Evolutionary conservation across 306 rosid species (phyloP).

Genomic region (Citrullus mucosospermus): DNA sequence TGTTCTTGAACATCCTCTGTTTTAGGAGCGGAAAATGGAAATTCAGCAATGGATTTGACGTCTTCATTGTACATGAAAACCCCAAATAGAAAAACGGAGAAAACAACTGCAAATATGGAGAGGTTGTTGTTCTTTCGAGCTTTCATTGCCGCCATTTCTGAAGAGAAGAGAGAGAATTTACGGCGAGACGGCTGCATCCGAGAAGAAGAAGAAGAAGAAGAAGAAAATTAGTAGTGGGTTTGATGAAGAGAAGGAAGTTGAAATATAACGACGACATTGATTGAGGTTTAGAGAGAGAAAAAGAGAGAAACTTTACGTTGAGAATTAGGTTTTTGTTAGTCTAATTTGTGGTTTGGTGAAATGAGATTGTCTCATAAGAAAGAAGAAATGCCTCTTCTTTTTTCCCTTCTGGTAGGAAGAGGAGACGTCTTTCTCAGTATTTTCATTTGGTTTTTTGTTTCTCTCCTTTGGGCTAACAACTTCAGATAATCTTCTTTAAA

Average conservation of each 20-base stretch:
- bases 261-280: slow-evolving; percentile 29
- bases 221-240: slow-evolving; percentile 4
- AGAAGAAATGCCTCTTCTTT: slow-evolving; percentile 10
- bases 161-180: slow-evolving; percentile 25
- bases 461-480: background rate
- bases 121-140: slow-evolving; percentile 44
- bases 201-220: slow-evolving; percentile 10
- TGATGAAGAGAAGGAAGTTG: slow-evolving; percentile 1
- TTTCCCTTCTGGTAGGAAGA: slow-evolving; percentile 37
- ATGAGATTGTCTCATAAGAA: slow-evolving; percentile 39
- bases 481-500: background rate
- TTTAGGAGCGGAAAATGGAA: slow-evolving; percentile 43
- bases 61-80: slow-evolving; percentile 75
- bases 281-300: background rate
- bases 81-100: slow-evolving; percentile 62
- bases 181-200: slow-evolving; percentile 45
- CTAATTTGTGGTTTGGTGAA: slow-evolving; percentile 54
- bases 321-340: slow-evolving; percentile 26
- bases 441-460: background rate
- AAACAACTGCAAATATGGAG: slow-evolving; percentile 41
- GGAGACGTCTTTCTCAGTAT: slow-evolving; percentile 48
- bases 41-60: slow-evolving; percentile 59
- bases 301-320: slow-evolving; percentile 8
- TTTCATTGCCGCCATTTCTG: slow-evolving; percentile 55
- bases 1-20: slow-evolving; percentile 36